Evolutionary conservation across 2,329 filamentous ascomycete species (phyloP).

Genomic region (Penicillium sp.): DNA sequence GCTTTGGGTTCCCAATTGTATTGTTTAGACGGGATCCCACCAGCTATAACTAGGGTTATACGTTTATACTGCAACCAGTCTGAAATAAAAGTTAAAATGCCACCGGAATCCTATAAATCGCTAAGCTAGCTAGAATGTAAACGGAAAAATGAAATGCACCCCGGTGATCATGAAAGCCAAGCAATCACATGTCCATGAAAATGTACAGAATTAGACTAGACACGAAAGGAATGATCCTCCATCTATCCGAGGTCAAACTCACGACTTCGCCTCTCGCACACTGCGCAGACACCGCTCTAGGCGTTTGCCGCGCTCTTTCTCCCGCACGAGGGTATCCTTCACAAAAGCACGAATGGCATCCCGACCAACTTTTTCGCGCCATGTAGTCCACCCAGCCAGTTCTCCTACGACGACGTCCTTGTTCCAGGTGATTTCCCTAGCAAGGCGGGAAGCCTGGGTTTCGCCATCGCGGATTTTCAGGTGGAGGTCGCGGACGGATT

Average conservation of each 20-base stretch:
- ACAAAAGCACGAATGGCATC: conserved; percentile 73
- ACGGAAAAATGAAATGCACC: conserved; percentile 3
- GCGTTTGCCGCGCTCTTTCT: conserved; percentile 72
- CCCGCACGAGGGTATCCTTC: conserved; percentile 70
- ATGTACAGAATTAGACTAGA: conserved; percentile 13
- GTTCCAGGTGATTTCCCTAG: conserved; percentile 79
- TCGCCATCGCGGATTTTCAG: conserved; percentile 68
- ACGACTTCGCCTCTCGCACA: conserved; percentile 38
- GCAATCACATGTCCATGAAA: conserved; percentile 14
- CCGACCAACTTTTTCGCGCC: conserved; percentile 72
- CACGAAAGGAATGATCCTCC: not conserved
- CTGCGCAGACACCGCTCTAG: conserved; percentile 74
- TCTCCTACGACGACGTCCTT: conserved; percentile 90
- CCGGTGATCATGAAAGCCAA: not conserved
- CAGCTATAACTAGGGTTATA: not conserved
- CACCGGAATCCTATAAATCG: not conserved
- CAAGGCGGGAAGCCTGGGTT: conserved; percentile 67
- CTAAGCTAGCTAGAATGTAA: conserved; percentile 5
- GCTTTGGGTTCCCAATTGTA: not conserved
- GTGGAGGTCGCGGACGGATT: conserved; percentile 77
- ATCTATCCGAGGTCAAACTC: conserved; percentile 3
- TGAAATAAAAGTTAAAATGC: not conserved
- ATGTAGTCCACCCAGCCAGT: conserved; percentile 88
- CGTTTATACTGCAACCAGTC: not conserved
- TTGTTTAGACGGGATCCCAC: not conserved